Base-by-base conservation (phyloP, 148 eudicot species). In the Rhododendron ovatum region DNA sequence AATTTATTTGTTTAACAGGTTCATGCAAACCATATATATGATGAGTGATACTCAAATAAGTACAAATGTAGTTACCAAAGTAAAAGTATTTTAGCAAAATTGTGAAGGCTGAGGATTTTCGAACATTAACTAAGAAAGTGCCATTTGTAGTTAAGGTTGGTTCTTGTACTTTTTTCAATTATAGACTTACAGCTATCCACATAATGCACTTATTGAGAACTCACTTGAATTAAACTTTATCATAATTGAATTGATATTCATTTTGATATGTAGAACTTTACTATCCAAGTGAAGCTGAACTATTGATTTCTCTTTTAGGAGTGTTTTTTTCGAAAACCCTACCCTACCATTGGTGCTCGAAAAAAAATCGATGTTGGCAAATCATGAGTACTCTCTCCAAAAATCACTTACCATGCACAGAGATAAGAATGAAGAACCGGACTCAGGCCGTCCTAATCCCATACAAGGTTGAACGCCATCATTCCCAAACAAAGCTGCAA, bases 401-500 rank as follows among this genome's bases (percentile, higher is more conserved):
- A 82, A 41, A 13, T 75, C 57, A 76, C 88, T 89, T 33, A 96
- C 96, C 98, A 95, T 89, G 89, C 98, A 93, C 67, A 91, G 48
- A 3, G 95, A 89, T 53, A 94, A 81, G 86, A 92, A 90, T 1
- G 86, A 82, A 30, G 91, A 86, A 89, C 85, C 78, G 59, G 77
- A 82, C 61, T 82, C 80, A 47, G 59, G 80, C 80, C 93, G 90
- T 65, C 93, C 94, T 47, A 95, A 81, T 20, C 98, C 98, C 83
- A 97, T 41, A 24, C 90, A 71, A 77, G 99, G 96, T 33, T 87
- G 39, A 30, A 13, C 90, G 59, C 45, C 45, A 41, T 90, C 92
- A 69, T 91, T 93, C 12, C 91, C 93, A 87, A 92, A 91, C 85
- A 93, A 82, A 82, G 55, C 82, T 37, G 74, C 85, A 63, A 93